Percentiles rank a stretch among this genome's conserved stretches.
Conservation (phyloP, 345 rosid species). For the Microthlaspi erraticum region DNA sequence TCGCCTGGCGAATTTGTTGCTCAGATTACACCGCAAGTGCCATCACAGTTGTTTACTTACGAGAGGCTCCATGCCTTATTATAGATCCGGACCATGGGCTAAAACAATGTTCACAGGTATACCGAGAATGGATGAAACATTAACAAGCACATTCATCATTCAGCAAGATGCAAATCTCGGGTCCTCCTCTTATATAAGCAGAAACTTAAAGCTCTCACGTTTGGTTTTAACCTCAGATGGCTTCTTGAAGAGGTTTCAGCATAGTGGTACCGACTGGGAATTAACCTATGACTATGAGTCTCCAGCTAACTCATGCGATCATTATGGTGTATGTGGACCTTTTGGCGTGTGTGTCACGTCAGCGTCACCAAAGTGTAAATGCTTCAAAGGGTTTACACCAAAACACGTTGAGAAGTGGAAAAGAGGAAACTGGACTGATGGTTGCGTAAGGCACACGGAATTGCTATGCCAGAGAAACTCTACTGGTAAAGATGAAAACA, state of each 20-base stretch:
- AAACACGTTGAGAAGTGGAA: slow-evolving; percentile 34
- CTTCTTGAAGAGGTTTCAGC: too few relatives aligned
- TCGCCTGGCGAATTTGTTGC: slow-evolving; percentile 46
- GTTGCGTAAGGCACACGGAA: slow-evolving; percentile 37
- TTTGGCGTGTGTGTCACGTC: slow-evolving; percentile 28
- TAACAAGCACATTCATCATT: too few relatives aligned
- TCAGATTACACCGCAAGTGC: slow-evolving; percentile 36
- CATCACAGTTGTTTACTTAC: slow-evolving; percentile 39
- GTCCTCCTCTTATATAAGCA: too few relatives aligned
- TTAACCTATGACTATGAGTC: neutral
- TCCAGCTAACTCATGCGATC: too few relatives aligned
- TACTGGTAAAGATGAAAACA: neutral
- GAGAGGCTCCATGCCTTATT: too few relatives aligned
- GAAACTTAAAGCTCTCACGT: too few relatives aligned
- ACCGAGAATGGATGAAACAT: neutral
- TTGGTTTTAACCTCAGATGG: too few relatives aligned
- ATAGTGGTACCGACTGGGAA: too few relatives aligned
- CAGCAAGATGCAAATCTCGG: neutral
- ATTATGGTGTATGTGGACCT: slow-evolving; percentile 32
- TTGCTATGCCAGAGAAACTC: slow-evolving; percentile 22
- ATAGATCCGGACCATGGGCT: slow-evolving; percentile 49
- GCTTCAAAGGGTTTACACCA: slow-evolving; percentile 39
- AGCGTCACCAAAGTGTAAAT: slow-evolving; percentile 14
- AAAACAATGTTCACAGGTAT: slow-evolving; percentile 40
- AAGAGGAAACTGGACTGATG: slow-evolving; percentile 32